Conservation (phyloP, 257 asterid genomes). For the Jacaranda copaia region DNA sequence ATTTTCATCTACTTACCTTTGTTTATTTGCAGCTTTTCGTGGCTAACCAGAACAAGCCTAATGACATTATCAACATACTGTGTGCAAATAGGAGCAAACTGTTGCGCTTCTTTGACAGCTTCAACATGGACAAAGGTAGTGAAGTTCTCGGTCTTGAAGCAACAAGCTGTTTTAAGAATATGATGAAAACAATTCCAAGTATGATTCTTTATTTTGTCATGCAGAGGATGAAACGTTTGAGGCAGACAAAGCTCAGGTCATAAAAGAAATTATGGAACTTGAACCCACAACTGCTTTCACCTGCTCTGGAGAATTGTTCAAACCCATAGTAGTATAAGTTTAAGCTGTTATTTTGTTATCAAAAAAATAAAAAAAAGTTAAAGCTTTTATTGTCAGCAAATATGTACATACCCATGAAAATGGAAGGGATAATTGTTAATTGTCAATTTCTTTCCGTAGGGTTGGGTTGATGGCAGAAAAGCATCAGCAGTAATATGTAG, state of each 20-base stretch:
- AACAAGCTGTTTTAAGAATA: background rate
- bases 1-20: slow-evolving; percentile 5
- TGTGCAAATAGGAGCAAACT: slow-evolving; percentile 79
- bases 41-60: slow-evolving; percentile 85
- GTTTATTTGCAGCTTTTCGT: slow-evolving; percentile 73
- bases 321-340: slow-evolving; percentile 39
- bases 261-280: slow-evolving; percentile 66
- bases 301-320: slow-evolving; percentile 62
- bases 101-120: slow-evolving; percentile 63
- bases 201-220: background rate
- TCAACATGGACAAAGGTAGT: slow-evolving; percentile 74
- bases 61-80: slow-evolving; percentile 69
- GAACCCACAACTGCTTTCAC: slow-evolving; percentile 48
- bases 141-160: background rate
- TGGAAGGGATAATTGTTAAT: too few species aligned
- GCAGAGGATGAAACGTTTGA: slow-evolving; percentile 88
- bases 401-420: too few species aligned
- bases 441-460: too few species aligned
- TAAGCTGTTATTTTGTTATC: background rate
- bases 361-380: background rate
- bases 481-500: too few species aligned
- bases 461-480: too few species aligned
- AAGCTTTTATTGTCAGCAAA: background rate
- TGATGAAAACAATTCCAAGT: background rate
- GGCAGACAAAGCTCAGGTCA: slow-evolving; percentile 81